Conservation (phyloP, 176 grass and related monocot genomes). For the Ensete ventricosum region DNA sequence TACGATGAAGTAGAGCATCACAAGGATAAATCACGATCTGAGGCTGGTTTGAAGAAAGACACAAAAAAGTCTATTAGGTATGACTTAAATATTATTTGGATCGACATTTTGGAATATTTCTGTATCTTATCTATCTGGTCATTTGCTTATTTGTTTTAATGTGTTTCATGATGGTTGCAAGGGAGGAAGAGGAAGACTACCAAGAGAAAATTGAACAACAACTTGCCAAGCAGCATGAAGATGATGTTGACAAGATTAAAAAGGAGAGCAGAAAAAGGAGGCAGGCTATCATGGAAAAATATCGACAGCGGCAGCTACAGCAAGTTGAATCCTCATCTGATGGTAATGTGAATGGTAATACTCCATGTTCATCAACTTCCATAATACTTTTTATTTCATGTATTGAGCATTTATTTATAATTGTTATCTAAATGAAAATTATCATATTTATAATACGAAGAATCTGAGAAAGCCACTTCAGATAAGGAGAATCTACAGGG, state of each 20-base stretch:
- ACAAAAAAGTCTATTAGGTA: slow-evolving; percentile 58
- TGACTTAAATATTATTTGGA: neutral
- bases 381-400: neutral
- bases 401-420: slow-evolving; percentile 7
- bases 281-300: slow-evolving; percentile 86
- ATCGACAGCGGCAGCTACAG: slow-evolving; percentile 51
- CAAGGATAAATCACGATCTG: slow-evolving; percentile 38
- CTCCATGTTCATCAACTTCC: neutral
- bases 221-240: slow-evolving; percentile 86
- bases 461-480: slow-evolving; percentile 19
- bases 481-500: slow-evolving; percentile 24
- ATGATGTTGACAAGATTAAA: slow-evolving; percentile 85
- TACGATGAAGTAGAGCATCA: slow-evolving; percentile 28
- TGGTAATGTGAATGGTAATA: slow-evolving; percentile 53
- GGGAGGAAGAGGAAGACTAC: slow-evolving; percentile 71
- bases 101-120: neutral
- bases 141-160: slow-evolving; percentile 7
- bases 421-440: slow-evolving; percentile 1
- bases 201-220: slow-evolving; percentile 87
- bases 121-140: neutral
- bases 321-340: slow-evolving; percentile 35
- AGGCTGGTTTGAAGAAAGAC: slow-evolving; percentile 17
- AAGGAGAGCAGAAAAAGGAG: slow-evolving; percentile 93
- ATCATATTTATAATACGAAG: neutral
- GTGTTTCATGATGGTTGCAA: neutral